These are phyloP conservation scores for Cercospora sp. DNA, from an alignment of 2,329 filamentous ascomycete genomes.

Conservation along the genomic window DNA sequence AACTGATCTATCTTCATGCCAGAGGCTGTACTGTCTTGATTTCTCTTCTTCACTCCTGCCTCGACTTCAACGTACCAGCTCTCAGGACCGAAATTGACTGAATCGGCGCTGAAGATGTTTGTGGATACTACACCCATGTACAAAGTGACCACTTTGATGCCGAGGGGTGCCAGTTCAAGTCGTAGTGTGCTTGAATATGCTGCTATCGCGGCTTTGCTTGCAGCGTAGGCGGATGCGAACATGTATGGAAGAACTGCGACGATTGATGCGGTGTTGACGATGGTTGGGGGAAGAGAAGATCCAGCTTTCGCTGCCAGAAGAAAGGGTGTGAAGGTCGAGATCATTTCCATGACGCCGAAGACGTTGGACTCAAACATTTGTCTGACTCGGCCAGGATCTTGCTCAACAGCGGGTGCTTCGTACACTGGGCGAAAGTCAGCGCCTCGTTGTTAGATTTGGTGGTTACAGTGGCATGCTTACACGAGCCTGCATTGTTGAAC, in stretches of 20 bases:
- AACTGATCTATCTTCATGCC: neutral
- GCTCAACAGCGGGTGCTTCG: neutral
- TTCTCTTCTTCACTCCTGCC: neutral
- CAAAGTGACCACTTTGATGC: neutral
- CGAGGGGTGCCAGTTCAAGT: neutral
- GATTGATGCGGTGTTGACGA: neutral
- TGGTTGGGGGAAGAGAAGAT: neutral
- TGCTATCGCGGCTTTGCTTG: neutral
- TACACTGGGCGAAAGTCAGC: neutral
- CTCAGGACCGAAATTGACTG: neutral
- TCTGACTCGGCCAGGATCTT: neutral
- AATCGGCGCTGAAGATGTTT: neutral
- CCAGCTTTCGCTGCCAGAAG: neutral
- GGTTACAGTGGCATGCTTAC: neutral
- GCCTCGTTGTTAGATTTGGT: neutral
- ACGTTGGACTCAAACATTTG: neutral
- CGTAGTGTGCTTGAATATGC: neutral
- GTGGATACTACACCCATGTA: neutral
- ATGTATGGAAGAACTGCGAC: neutral
- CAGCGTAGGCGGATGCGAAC: neutral
- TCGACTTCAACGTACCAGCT: neutral
- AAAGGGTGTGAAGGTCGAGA: neutral
- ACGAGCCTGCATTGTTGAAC: neutral
- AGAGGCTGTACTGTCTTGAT: neutral
- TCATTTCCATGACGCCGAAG: neutral